phyloP scores from a whole-genome alignment of 2,329 filamentous ascomycete genomes.

The Cordyceps cateniannulata region DNA sequence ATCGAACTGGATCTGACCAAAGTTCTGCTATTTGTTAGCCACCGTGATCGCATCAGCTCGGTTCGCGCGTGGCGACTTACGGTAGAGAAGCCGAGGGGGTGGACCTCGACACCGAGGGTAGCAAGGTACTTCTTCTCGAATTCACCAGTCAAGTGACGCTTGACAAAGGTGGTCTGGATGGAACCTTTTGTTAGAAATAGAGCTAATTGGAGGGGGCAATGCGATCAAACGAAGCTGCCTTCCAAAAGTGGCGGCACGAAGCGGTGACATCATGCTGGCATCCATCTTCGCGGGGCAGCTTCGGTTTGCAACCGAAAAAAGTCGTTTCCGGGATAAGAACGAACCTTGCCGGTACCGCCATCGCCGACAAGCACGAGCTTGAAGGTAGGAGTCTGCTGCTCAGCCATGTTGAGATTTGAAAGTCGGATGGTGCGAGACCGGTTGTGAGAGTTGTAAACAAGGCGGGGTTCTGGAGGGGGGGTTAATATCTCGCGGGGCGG shows the following conservation, averaged over 20 bases:
- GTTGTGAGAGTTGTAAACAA: constrained; percentile 39
- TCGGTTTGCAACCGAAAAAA: constrained; percentile 9
- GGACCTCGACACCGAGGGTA: constrained; percentile 97
- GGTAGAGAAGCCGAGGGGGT: constrained; percentile 95
- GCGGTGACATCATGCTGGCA: constrained; percentile 16
- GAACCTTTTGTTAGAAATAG: constrained; percentile 14
- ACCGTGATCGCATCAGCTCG: constrained; percentile 19
- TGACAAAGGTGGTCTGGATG: constrained; percentile 94
- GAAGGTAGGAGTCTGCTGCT: constrained; percentile 67
- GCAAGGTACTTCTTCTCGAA: constrained; percentile 99
- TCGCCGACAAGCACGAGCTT: constrained; percentile 99
- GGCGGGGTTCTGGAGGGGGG: constrained; percentile 34
- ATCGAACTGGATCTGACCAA: constrained; percentile 94
- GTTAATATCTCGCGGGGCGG: constrained; percentile 23
- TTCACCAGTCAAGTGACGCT: constrained; percentile 99
- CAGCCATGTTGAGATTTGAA: constrained; percentile 55
- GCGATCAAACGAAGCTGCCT: neutral
- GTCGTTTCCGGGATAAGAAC: constrained; percentile 17
- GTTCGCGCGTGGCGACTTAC: constrained; percentile 52
- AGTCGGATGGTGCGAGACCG: constrained; percentile 17
- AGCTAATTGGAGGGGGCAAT: neutral
- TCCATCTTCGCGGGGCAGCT: constrained; percentile 14
- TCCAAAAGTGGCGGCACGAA: constrained; percentile 13
- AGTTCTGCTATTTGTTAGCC: constrained; percentile 56
- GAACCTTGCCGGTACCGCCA: constrained; percentile 97